phyloP scores from a whole-genome alignment of 495 filamentous ascomycete species.

The Aspergillus olivimuriae region DNA sequence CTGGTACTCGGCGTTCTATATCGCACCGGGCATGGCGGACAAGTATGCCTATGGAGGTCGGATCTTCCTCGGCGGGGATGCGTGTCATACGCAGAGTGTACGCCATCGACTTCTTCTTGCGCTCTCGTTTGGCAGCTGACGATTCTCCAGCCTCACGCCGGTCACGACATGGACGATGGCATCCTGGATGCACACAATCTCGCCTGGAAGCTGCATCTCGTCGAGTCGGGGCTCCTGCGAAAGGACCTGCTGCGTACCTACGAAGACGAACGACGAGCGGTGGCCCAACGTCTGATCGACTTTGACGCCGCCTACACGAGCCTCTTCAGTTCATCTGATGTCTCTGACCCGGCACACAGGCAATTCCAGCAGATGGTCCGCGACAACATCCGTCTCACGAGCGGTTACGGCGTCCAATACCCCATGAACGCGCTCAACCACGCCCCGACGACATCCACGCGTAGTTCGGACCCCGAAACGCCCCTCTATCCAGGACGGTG shows the following conservation, averaged over 20 bases:
- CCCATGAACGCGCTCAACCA: conserved; percentile 49
- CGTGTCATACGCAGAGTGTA: conserved; percentile 53
- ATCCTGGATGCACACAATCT: conserved; percentile 47
- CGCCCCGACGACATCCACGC: conserved; percentile 37
- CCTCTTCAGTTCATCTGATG: conserved; percentile 33
- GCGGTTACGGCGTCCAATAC: conserved; percentile 48
- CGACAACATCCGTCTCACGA: conserved; percentile 37
- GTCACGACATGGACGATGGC: conserved; percentile 34
- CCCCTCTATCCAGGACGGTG: conserved; percentile 57
- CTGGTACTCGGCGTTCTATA: conserved; percentile 47
- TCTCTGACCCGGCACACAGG: conserved; percentile 12
- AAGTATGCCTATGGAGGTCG: conserved; percentile 36
- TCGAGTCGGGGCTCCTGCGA: conserved; percentile 45
- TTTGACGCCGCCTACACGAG: conserved; percentile 56
- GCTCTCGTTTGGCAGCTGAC: no score
- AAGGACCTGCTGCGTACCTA: conserved; percentile 53
- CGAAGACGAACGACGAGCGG: conserved; percentile 51
- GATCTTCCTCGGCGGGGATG: conserved; percentile 46
- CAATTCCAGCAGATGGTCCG: conserved; percentile 49
- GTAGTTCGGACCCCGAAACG: conserved; percentile 44
- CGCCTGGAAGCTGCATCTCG: conserved; percentile 62
- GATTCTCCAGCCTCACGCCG: conserved; percentile 48
- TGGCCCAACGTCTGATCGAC: conserved; percentile 54
- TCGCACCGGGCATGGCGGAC: conserved; percentile 44
- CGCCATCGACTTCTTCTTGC: no score